phyloP scores from a whole-genome alignment of 78 protist species.

The Guillardia theta region DNA sequence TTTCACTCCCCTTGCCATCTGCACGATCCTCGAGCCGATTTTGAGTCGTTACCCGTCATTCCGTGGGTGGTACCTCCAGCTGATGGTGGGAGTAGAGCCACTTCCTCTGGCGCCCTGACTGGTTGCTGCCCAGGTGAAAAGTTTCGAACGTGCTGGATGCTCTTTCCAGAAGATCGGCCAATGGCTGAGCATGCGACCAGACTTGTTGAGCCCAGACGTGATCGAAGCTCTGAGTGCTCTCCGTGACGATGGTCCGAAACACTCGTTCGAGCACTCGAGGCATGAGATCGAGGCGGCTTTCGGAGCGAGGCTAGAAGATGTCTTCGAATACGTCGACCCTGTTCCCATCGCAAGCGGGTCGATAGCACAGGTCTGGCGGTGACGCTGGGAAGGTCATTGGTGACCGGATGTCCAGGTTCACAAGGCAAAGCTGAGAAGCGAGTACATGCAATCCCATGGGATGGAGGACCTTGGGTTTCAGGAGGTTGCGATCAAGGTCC shows the following conservation, averaged over 20 bases:
- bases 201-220: constrained; percentile 11
- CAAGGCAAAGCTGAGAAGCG: not conserved
- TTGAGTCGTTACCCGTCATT: too few species aligned
- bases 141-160: not conserved
- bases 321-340: not conserved
- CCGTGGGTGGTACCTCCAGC: too few species aligned
- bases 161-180: constrained; percentile 39
- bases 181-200: constrained; percentile 35
- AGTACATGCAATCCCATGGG: not conserved
- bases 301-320: not conserved
- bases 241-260: constrained; percentile 1
- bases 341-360: not conserved
- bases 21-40: too few species aligned
- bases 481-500: too few species aligned
- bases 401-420: too few species aligned
- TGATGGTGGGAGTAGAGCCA: too few species aligned
- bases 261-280: not conserved
- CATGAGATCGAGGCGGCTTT: not conserved
- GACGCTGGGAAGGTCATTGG: not conserved
- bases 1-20: too few species aligned
- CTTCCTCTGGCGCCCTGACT: too few species aligned
- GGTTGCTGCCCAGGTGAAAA: too few species aligned
- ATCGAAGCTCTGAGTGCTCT: constrained; percentile 17
- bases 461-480: not conserved
- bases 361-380: not conserved